Evolutionary conservation across 495 filamentous ascomycete species (phyloP), one percentile per base, ranked within the genome.

Genomic region (Hypoxylon intermedium): DNA sequence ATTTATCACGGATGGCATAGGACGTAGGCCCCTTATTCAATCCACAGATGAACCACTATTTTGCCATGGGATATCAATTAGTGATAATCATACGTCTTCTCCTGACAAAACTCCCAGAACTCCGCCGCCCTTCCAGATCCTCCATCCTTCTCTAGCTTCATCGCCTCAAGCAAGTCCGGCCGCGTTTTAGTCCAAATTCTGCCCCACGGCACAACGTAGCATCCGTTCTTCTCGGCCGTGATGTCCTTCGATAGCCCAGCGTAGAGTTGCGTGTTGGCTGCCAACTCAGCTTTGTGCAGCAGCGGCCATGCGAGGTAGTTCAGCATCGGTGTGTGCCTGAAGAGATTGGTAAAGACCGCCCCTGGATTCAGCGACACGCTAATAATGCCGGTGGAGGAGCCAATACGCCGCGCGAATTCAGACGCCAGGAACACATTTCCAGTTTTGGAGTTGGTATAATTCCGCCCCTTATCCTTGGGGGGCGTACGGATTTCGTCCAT

Each of bases 121-220:
- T 65, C 60, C 6, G 12, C 28, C 11, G 54, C 65, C 20, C 21
- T 41, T 3, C 59, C 65, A 0, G 28, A 45, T 15, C 65, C 65
- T 12, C 55, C 55, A 19, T 68, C 55, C 24, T 41, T 44, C 4
- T 20, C 26, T 15, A 19, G 3, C 44, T 51, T 64, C 2, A 48
- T 51, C 1, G 60, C 60, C 6, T 64, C 51, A 9, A 53, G n/a
- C 45, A 68, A 21, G 40, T 68, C 60, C 52, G 56, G 24, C 45
- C 55, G 47, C 26, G 65, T 13, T 12, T 37, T 15, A 13, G 11
- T 15, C 34, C 9, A 24, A 31, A 72, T 51, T 40, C 74, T 61
- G 9, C 77, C 78, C 76, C 74, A 78, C 1, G 76, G 78, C 7
- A 76, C 63, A n/a, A 76, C 60, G 64, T 74, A 79, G 9, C 67